Base-by-base conservation (phyloP, 805 yeast genomes). In the Teunomyces atbi region DNA sequence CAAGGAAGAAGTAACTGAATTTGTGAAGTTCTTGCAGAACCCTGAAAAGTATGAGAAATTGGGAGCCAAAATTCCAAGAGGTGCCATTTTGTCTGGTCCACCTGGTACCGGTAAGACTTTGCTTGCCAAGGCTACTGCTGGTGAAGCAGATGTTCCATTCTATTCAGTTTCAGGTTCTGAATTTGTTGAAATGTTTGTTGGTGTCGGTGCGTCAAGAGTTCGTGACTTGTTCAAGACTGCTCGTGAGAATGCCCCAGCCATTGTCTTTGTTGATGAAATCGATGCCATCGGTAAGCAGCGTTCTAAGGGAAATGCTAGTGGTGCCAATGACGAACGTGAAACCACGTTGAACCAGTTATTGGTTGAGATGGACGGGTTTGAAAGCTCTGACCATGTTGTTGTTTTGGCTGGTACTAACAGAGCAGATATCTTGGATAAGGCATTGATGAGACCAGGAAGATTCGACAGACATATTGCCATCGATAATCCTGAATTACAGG, bases 21-120 rank as follows among this genome's bases (percentile, higher is more conserved):
- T 94, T 75, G 99, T 94, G 44, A 82, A 85, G 56, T 94, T 95
- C 64, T 79, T 94, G 67, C 87, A 92, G 64, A 81, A 89, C 54
- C 99, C 99, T 7, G 75, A 77, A 46, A 89, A 90, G 63, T 94
- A 91, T 67, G 97, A 91, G 65, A 81, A 82, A 49, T 74, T 94
- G 47, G 99, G 99, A 33, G 99, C 98, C 33, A 89, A 90, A 65
- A 94, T 94, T 55, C 99, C 99, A 41, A 82, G 98, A 63, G 99
- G 99, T 57, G 99, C 99, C 7, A 89, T 94, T 49, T 73, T 94
- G 47, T 86, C 96, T 1, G 99, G 99, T 41, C 96, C 99, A 13
- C 99, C 99, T 43, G 99, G 99, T 73, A 94, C 99, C 7, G 99
- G 99, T 82, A 94, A 94, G 65, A 94, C 99, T 1, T 74, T 94